Evolutionary conservation across 2,329 filamentous ascomycete genomes (phyloP).

Genomic region (Aureobasidium sp.): DNA sequence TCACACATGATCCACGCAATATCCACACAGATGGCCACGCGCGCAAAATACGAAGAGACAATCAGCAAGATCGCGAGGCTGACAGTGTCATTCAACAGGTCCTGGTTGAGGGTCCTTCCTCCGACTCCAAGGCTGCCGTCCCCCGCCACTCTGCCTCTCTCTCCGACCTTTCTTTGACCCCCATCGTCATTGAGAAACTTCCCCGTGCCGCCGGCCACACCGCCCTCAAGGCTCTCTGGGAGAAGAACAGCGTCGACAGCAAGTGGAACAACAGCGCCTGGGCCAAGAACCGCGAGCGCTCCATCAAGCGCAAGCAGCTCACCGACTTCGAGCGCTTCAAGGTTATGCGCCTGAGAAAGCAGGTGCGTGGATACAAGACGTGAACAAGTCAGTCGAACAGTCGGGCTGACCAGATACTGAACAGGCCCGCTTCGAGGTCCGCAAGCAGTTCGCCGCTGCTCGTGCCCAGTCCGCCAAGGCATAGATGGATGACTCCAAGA

Average conservation of each 20-base stretch:
- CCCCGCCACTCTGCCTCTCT: constrained; percentile 82
- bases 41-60: constrained; percentile 2
- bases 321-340: constrained; percentile 99
- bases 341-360: constrained; percentile 98
- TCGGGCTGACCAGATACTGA: constrained; percentile 6
- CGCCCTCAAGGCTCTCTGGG: constrained; percentile 81
- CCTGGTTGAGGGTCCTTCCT: constrained; percentile 89
- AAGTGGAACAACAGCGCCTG: constrained; percentile 90
- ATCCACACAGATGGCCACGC: background rate
- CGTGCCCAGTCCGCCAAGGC: constrained; percentile 65
- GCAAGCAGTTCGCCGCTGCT: constrained; percentile 92
- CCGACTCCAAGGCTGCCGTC: constrained; percentile 69
- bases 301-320: constrained; percentile 78
- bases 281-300: constrained; percentile 87
- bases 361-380: constrained; percentile 52
- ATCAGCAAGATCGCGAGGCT: constrained; percentile 17
- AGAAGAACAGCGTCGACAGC: constrained; percentile 80
- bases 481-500: constrained; percentile 23
- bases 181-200: constrained; percentile 78
- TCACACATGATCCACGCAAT: background rate
- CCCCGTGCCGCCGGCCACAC: constrained; percentile 78
- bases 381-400: background rate
- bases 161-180: constrained; percentile 78
- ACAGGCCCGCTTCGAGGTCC: constrained; percentile 84
- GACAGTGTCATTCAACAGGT: constrained; percentile 53